phyloP scores from a whole-genome alignment of 2,329 filamentous ascomycete species.

The Myriosclerotinia scirpicola region DNA sequence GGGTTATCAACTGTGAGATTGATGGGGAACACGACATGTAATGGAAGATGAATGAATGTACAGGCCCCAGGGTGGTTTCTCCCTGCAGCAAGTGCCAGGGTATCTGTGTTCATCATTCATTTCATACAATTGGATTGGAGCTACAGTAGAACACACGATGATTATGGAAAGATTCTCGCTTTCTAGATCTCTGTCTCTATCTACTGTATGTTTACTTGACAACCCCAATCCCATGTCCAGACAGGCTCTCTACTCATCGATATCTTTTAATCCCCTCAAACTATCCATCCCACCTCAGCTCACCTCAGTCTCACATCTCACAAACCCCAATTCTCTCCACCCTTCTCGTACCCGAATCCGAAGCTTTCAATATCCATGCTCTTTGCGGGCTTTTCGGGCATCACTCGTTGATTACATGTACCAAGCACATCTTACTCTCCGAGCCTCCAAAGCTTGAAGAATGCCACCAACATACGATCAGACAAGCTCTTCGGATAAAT shows the following conservation, averaged over 20 bases:
- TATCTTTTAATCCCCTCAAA: neutral
- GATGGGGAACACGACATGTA: constrained; percentile 10
- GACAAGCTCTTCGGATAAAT: neutral
- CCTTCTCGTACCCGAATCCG: neutral
- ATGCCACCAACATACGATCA: neutral
- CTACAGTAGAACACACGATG: neutral
- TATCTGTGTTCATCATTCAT: neutral
- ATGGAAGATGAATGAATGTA: neutral
- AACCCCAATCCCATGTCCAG: no score
- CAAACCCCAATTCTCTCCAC: neutral
- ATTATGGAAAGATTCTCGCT: neutral
- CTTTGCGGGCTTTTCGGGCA: constrained; percentile 6
- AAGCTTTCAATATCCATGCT: neutral
- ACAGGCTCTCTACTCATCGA: neutral
- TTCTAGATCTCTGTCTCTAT: neutral
- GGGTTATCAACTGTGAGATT: constrained; percentile 4
- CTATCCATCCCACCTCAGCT: neutral
- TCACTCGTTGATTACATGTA: neutral
- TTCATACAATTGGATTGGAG: no score
- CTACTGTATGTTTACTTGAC: neutral
- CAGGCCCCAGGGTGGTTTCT: neutral
- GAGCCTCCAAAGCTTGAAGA: neutral
- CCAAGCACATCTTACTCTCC: neutral
- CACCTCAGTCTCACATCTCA: constrained; percentile 2
- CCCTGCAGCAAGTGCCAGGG: neutral